phyloP scores from a whole-genome alignment of 192 early-diverging fungal species.

The Backusella mclennaniae region DNA sequence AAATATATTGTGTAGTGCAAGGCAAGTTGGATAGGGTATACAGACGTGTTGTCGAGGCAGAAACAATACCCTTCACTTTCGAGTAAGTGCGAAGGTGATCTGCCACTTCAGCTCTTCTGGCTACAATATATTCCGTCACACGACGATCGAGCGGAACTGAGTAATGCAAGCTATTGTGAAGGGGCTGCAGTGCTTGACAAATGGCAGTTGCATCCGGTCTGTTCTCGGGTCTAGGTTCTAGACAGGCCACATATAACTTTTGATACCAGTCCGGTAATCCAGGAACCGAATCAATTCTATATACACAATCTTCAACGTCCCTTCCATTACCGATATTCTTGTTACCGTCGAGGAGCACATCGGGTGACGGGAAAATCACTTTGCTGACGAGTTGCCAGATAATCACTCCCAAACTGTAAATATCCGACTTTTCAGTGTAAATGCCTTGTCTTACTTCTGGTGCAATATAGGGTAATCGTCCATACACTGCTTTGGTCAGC shows the following conservation, averaged over 20 bases:
- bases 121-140: slow-evolving; percentile 29
- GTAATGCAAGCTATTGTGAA: slow-evolving; percentile 22
- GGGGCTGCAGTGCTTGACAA: slow-evolving; percentile 20
- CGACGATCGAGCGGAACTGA: slow-evolving; percentile 19
- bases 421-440: slow-evolving; percentile 41
- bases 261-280: slow-evolving; percentile 31
- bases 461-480: slow-evolving; percentile 42
- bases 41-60: slow-evolving; percentile 31
- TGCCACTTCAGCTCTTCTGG: slow-evolving; percentile 26
- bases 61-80: slow-evolving; percentile 28
- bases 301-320: slow-evolving; percentile 13
- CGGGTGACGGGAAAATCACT: slow-evolving; percentile 32
- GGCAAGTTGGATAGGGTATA: slow-evolving; percentile 30
- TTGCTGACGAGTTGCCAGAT: slow-evolving; percentile 47
- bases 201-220: slow-evolving; percentile 29
- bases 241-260: slow-evolving; percentile 29
- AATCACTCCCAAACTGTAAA: slow-evolving; percentile 52
- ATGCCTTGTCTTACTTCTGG: slow-evolving; percentile 30
- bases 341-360: slow-evolving; percentile 22
- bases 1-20: slow-evolving; percentile 13
- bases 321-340: background rate
- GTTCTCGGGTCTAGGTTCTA: slow-evolving; percentile 29
- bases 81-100: slow-evolving; percentile 31
- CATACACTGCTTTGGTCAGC: slow-evolving; percentile 32
- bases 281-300: slow-evolving; percentile 29